phyloP scores from a whole-genome alignment of 1,284 basidiomycete genomes.

The Cutaneotrichosporon dermatis region DNA sequence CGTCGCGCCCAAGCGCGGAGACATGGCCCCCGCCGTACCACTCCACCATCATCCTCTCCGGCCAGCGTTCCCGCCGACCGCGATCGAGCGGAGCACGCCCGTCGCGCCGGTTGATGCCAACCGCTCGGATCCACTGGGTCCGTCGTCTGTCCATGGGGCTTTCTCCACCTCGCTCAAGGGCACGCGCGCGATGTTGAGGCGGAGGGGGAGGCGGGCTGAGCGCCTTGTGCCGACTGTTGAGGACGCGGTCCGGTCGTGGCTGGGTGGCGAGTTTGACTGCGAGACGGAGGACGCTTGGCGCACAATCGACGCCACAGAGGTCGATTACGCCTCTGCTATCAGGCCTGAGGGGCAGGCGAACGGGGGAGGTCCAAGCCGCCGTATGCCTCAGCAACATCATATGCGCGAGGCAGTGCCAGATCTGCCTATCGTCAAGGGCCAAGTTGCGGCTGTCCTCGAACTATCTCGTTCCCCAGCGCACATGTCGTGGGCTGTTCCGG shows the following conservation, averaged over 20 bases:
- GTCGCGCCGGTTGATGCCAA: constrained; percentile 14
- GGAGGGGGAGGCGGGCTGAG: constrained; percentile 39
- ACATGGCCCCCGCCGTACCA: constrained; percentile 40
- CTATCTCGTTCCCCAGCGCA: constrained; percentile 42
- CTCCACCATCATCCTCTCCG: constrained; percentile 29
- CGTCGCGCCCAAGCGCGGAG: constrained; percentile 29
- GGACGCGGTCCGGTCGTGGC: constrained; percentile 35
- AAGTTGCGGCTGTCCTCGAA: constrained; percentile 38
- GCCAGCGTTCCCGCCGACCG: constrained; percentile 31
- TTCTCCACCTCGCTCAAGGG: constrained; percentile 46
- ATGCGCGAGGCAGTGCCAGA: constrained; percentile 25
- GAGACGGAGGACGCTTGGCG: constrained; percentile 22
- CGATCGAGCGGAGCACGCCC: constrained; percentile 26
- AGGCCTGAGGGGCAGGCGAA: neutral
- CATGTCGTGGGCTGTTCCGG: constrained; percentile 40
- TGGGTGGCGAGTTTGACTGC: constrained; percentile 26
- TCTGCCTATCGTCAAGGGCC: constrained; percentile 16
- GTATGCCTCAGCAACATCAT: constrained; percentile 29
- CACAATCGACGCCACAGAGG: constrained; percentile 29
- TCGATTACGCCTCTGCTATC: constrained; percentile 16
- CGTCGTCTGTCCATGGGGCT: constrained; percentile 24
- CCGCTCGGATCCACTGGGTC: constrained; percentile 10
- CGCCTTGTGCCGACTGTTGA: constrained; percentile 36
- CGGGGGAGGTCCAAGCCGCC: constrained; percentile 10
- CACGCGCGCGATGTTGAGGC: constrained; percentile 38